Evolutionary conservation across 768 basidiomycete genomes (phyloP).

Genomic region (Leccinum variicolor): DNA sequence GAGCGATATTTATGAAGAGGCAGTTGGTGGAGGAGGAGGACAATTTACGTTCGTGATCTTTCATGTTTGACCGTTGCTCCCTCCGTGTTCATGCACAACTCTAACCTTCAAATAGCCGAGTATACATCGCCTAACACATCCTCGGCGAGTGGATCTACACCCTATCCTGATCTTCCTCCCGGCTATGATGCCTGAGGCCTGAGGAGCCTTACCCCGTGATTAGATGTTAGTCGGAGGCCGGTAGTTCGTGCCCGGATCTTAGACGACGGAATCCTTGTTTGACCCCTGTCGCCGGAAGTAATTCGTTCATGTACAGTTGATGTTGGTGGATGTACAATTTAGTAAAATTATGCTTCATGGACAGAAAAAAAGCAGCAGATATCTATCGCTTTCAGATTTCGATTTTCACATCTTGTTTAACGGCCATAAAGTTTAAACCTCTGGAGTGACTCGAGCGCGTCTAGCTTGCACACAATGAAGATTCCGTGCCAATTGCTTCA

Average conservation of each 20-base stretch:
- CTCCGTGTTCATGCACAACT: not conserved
- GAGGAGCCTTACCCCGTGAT: not conserved
- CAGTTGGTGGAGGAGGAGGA: slow-evolving; percentile 39
- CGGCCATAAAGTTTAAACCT: not conserved
- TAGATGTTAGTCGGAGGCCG: not conserved
- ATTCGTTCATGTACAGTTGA: not conserved
- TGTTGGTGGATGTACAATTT: not conserved
- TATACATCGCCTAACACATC: slow-evolving; percentile 27
- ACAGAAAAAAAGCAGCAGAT: not conserved
- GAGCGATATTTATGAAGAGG: slow-evolving; percentile 71
- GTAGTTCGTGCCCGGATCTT: not conserved
- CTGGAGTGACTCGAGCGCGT: not conserved
- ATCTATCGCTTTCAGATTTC: not conserved
- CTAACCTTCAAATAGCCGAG: slow-evolving; percentile 20
- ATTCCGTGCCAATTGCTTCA: not conserved
- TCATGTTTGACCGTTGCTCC: not conserved
- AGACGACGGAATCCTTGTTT: not conserved
- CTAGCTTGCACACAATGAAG: not conserved
- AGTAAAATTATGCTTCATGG: not conserved
- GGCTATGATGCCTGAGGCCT: slow-evolving; percentile 25
- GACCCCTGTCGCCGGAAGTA: not conserved
- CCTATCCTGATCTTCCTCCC: slow-evolving; percentile 28
- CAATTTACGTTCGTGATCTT: slow-evolving; percentile 26
- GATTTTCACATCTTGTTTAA: not conserved
- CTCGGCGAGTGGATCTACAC: slow-evolving; percentile 10